Percentiles rank a stretch among this genome's conserved stretches.
These are phyloP conservation scores for Oryza longistaminata DNA, from an alignment of 176 grass and related monocot species.

Conservation along the genomic window DNA sequence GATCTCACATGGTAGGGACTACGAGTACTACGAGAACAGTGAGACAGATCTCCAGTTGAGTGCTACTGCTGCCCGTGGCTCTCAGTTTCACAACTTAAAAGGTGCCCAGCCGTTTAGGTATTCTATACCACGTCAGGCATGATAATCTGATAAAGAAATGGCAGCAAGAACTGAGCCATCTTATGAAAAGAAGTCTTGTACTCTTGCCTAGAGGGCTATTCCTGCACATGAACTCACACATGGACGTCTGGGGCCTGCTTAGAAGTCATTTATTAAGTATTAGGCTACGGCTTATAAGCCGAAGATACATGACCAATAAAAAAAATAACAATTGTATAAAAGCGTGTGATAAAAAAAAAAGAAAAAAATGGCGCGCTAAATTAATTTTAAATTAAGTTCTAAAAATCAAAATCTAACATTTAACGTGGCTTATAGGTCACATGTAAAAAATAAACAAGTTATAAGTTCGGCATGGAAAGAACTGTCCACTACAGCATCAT, in stretches of 20 bases:
- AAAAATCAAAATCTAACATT: no score
- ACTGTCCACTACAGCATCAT: background rate
- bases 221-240: no score
- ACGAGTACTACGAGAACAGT: background rate
- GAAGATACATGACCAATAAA: no score
- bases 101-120: conserved; percentile 28
- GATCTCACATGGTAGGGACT: conserved; percentile 17
- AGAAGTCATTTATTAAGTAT: no score
- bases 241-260: background rate
- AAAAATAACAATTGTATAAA: no score
- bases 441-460: no score
- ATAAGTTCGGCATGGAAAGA: no score
- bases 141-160: conserved; percentile 34
- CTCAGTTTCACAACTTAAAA: background rate
- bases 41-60: background rate
- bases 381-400: no score
- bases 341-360: background rate
- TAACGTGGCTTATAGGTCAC: no score
- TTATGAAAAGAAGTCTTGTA: background rate
- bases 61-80: background rate
- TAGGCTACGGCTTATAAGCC: background rate
- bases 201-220: background rate
- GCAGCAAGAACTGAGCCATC: background rate
- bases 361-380: background rate
- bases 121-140: background rate